Evolutionary conservation across 257 asterid genomes (phyloP), one percentile per base, ranked within the genome.

Genomic region (Penstemon barbatus): DNA sequence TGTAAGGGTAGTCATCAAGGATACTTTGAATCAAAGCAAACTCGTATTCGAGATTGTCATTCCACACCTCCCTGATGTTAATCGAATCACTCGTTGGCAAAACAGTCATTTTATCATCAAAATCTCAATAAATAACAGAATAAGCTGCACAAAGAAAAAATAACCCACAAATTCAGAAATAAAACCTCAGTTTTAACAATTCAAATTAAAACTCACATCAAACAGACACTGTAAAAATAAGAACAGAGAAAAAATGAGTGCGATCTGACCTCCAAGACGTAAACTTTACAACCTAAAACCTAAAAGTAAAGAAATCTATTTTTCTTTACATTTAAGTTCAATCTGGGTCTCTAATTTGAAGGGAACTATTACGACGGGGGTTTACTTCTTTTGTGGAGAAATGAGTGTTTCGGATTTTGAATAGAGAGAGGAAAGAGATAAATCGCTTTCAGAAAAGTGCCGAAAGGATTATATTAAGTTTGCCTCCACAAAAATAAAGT

Each of bases 1-100:
- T 68, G 41, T 57, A 75, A 38, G 83, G 83, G 58, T 67, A 75
- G 48, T 75, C 75, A 53, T 79, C 83, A 11, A 79, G 78, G 11
- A 79, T 63, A 44, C 55, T 60, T 10, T 65, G 71, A 43, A 71
- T 71, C 56, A 63, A 63, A 41, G 8, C 65, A 71, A 71, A 71
- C 58, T 72, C 71, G 12, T 64, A 8, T 45, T 72, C 76, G 9
- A 63, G 76, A 64, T 64, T 72, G 38, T 56, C 66, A 46, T 64
- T 56, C 76, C 71, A 72, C 18, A 72, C 76, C 39, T 72, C 76
- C 70, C 71, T 72, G 36, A 72, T 64, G 4, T 55, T 60, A 72
- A 63, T 55, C 10, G 66, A 7, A 39, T 63, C 76, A 7, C 55
- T 45, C 15, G 59, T 44, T 9, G 57, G 59, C 49, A 56, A 63